Base-by-base conservation (phyloP, 352 stramenopile genomes). In the Globisporangium okanoganense region DNA sequence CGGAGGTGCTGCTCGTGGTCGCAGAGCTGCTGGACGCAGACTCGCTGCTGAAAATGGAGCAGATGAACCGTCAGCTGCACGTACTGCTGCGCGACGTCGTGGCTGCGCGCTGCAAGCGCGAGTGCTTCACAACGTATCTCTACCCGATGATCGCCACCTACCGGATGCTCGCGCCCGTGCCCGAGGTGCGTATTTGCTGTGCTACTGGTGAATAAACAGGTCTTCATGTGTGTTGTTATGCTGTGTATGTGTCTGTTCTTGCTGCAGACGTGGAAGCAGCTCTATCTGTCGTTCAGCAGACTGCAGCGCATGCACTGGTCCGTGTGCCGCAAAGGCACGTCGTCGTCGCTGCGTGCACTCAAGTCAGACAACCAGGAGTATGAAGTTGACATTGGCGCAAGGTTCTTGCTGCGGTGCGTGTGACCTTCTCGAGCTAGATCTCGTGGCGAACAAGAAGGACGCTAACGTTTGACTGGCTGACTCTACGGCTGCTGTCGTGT, bases 281-380 rank as follows among this genome's bases (percentile, higher is more conserved):
- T 92, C 16, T 92, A 89, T 47, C 35, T 75, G n/a, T 60, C 70
- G 9, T 86, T 90, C 41, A 78, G 69, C 24, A 60, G 45, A 1
- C 47, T 88, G 5, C 51, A 50, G 10, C 29, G 55, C n/a, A 61
- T 92, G 48, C 35, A 47, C 14, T 92, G 82, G 80, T 63, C 68
- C 7, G 63, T 57, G 12, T 82, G 73, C 29, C 65, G 69, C 48
- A 52, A 61, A 40, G 78, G 76, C 22, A 71, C 73, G 18, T 82
- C 78, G 51, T 80, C 78, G 5, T 79, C 76, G 0, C 50, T 92
- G 54, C 71, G 82, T 0, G 71, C 76, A 5, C 64, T 92, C 14
- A 86, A 87, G 54, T 82, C 78, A 0, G 82, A 91, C 53, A 87
- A 85, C 41, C 79, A 89, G 31, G 82, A 91, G 67, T 91, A 91